These are phyloP conservation scores for Pythium aphanidermatum DNA, from an alignment of 352 stramenopile genomes.

Conservation along the genomic window DNA sequence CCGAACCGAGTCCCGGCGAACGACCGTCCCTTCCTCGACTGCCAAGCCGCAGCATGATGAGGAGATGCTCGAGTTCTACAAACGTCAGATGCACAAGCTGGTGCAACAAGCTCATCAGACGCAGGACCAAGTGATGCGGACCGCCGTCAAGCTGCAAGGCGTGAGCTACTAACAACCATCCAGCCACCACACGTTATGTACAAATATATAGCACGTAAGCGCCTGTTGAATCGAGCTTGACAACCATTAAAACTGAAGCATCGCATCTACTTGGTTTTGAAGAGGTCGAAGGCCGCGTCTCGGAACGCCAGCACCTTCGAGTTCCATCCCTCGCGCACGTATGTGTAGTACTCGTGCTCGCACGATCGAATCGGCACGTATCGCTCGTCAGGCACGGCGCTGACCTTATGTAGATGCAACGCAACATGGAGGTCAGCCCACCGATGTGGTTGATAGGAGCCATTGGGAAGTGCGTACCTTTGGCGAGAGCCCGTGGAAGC, in stretches of 20 bases:
- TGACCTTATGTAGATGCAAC: slow-evolving; percentile 8
- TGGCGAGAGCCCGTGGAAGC: slow-evolving; percentile 29
- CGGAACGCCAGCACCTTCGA: slow-evolving; percentile 55
- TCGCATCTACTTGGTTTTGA: slow-evolving; percentile 30
- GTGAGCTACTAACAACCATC: slow-evolving; percentile 24
- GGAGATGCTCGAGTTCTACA: slow-evolving; percentile 40
- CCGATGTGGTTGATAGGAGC: too few relatives aligned
- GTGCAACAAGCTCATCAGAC: slow-evolving; percentile 64
- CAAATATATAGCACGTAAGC: too few relatives aligned
- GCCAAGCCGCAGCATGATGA: slow-evolving; percentile 2
- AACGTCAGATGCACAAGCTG: slow-evolving; percentile 61
- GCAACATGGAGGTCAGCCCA: too few relatives aligned
- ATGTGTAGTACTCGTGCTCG: slow-evolving; percentile 83
- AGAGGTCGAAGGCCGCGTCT: slow-evolving; percentile 46
- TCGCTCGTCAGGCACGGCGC: slow-evolving; percentile 27
- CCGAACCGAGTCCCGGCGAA: neutral
- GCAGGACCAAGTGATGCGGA: slow-evolving; percentile 61
- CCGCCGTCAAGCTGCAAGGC: slow-evolving; percentile 8
- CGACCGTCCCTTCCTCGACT: neutral
- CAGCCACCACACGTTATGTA: too few relatives aligned
- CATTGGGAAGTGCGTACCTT: slow-evolving; percentile 24
- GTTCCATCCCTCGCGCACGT: slow-evolving; percentile 66
- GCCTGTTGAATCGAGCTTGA: too few relatives aligned
- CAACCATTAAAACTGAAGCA: slow-evolving; percentile 1
- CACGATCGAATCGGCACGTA: slow-evolving; percentile 60